Percentiles rank a stretch among this genome's conserved stretches.
phyloP scores from a whole-genome alignment of 371 early-diverging fungal genomes.

The Haplosporangium sp. region DNA sequence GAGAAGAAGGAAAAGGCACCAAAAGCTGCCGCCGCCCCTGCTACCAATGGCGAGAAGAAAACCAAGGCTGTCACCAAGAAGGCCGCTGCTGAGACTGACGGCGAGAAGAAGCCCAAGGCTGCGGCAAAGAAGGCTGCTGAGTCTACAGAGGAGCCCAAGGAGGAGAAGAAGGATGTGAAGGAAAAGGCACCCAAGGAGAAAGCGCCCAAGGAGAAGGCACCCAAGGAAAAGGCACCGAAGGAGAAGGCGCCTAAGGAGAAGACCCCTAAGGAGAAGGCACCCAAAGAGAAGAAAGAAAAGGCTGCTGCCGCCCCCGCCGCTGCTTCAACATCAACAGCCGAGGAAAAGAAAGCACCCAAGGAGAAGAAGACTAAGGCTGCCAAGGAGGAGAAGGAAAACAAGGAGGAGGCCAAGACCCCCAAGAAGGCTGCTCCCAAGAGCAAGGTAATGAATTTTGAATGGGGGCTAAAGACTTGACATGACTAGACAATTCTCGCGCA shows the following conservation, averaged over 20 bases:
- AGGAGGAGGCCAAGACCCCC: constrained; percentile 24
- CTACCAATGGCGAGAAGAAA: not conserved
- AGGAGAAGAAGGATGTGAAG: not conserved
- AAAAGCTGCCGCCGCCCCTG: constrained; percentile 5
- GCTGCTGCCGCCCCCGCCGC: too few species aligned
- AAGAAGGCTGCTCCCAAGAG: constrained; percentile 22
- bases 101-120: constrained; percentile 24
- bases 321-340: too few species aligned
- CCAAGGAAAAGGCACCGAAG: constrained; percentile 19
- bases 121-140: constrained; percentile 6
- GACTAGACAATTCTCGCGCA: too few species aligned
- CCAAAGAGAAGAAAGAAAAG: too few species aligned
- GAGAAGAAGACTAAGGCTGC: constrained; percentile 18
- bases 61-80: constrained; percentile 10
- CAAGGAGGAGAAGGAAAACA: constrained; percentile 28
- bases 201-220: constrained; percentile 14
- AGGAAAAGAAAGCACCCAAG: constrained; percentile 11
- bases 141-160: constrained; percentile 5
- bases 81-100: not conserved
- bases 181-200: constrained; percentile 6
- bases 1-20: constrained; percentile 9
- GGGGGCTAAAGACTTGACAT: not conserved
- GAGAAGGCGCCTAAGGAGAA: constrained; percentile 13
- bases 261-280: constrained; percentile 23
- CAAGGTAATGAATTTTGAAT: not conserved